Conservation (phyloP, 176 grass and related monocot species). For the Eleusine coracana region DNA sequence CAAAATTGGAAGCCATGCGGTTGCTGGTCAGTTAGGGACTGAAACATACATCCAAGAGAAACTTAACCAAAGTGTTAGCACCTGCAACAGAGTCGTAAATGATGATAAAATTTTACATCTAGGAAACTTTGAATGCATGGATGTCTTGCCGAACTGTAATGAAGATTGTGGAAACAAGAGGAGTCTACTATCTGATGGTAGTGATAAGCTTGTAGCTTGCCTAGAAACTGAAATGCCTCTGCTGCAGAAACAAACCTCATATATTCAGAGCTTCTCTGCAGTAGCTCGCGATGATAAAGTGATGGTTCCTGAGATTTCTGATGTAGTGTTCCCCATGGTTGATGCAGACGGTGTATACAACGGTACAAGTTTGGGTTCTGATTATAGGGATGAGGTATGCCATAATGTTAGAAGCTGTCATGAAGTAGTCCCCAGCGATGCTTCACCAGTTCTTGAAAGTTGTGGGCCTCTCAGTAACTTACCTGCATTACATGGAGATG, state of each 20-base stretch:
- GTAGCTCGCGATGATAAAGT: slow-evolving; percentile 1
- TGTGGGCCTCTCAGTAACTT: slow-evolving; percentile 22
- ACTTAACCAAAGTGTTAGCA: slow-evolving; percentile 21
- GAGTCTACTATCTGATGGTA: slow-evolving; percentile 12
- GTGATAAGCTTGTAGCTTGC: slow-evolving; percentile 4
- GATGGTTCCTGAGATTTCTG: slow-evolving; percentile 22
- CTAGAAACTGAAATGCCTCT: slow-evolving; percentile 26
- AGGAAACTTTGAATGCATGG: slow-evolving; percentile 33
- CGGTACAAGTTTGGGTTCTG: neutral
- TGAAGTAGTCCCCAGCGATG: slow-evolving; percentile 6
- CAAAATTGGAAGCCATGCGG: slow-evolving; percentile 29
- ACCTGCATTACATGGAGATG: slow-evolving; percentile 5
- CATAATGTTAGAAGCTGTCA: neutral
- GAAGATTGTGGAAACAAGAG: slow-evolving; percentile 38
- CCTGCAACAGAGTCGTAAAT: slow-evolving; percentile 27
- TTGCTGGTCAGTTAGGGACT: slow-evolving; percentile 28
- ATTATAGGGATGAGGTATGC: slow-evolving; percentile 4
- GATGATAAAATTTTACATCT: slow-evolving; percentile 8
- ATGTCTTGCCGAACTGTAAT: slow-evolving; percentile 19
- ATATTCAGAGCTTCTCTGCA: slow-evolving; percentile 28
- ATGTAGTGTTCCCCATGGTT: neutral
- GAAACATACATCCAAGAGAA: slow-evolving; percentile 32
- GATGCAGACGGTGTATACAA: slow-evolving; percentile 9
- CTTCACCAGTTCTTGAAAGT: neutral
- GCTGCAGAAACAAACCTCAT: slow-evolving; percentile 21